Evolutionary conservation across 164 flowering plant genomes (phyloP).

Genomic region (Akebia trifoliata): DNA sequence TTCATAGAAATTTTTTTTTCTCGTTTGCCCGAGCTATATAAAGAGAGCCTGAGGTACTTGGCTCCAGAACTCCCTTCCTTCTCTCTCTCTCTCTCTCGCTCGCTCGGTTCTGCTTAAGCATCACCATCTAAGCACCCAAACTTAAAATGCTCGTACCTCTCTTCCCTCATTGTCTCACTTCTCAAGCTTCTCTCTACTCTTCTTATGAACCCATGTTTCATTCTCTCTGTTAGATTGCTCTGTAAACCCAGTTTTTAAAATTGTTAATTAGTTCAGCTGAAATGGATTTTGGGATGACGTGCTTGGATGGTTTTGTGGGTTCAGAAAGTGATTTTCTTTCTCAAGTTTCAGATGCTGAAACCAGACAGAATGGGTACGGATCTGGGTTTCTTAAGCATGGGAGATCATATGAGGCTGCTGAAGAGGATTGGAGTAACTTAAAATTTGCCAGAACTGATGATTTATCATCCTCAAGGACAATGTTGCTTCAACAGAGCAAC

Average conservation of each 20-base stretch:
- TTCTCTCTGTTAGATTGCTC: constrained; percentile 12
- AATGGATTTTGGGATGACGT: constrained; percentile 63
- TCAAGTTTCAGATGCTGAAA: constrained; percentile 37
- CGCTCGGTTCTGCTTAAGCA: constrained; percentile 7
- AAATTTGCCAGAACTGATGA: constrained; percentile 51
- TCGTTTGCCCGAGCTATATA: no score
- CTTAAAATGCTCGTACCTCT: constrained; percentile 13
- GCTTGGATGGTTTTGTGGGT: constrained; percentile 43
- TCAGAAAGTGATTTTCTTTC: constrained; percentile 29
- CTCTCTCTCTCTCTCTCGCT: background rate
- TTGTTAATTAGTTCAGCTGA: constrained; percentile 5
- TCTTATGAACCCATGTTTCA: constrained; percentile 20
- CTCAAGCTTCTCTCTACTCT: constrained; percentile 7
- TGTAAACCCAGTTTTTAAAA: constrained; percentile 11
- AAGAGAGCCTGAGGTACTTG: no score
- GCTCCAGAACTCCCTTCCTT: background rate
- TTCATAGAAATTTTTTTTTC: no score
- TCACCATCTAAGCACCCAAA: background rate
- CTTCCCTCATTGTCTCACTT: constrained; percentile 4
- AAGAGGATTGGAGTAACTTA: constrained; percentile 54
- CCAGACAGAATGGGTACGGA: constrained; percentile 49
- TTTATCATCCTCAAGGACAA: constrained; percentile 30
- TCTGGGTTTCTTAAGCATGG: constrained; percentile 44
- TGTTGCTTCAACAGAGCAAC: constrained; percentile 34
- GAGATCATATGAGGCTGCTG: constrained; percentile 27